Evolutionary conservation across 1,284 basidiomycete species (phyloP).

Genomic region (Boletus sp.): DNA sequence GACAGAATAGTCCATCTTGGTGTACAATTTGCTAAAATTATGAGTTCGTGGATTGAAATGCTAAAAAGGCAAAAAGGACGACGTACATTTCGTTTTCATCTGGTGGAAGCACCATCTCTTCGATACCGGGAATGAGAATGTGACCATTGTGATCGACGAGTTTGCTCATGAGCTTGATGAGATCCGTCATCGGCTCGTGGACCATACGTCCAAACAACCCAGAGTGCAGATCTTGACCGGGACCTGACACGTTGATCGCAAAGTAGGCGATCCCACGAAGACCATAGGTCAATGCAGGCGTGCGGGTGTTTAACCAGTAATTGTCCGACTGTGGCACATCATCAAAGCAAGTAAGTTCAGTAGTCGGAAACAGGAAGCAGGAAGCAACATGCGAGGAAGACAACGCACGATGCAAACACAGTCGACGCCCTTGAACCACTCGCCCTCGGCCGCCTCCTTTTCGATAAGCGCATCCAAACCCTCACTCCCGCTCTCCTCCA

Average conservation of each 20-base stretch:
- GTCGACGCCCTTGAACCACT: conserved; percentile 90
- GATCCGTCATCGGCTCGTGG: conserved; percentile 87
- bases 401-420: conserved; percentile 87
- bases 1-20: conserved; percentile 70
- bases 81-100: conserved; percentile 72
- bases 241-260: conserved; percentile 81
- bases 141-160: conserved; percentile 82
- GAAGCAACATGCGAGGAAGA: background rate
- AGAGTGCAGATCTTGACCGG: conserved; percentile 88
- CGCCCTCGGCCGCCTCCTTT: conserved; percentile 66
- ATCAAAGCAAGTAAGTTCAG: background rate
- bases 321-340: conserved; percentile 68
- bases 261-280: conserved; percentile 90
- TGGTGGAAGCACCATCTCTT: conserved; percentile 80
- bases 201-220: conserved; percentile 86
- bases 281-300: conserved; percentile 73
- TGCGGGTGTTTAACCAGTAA: conserved; percentile 81
- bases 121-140: conserved; percentile 89
- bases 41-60: background rate
- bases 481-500: conserved; percentile 96
- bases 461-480: conserved; percentile 90
- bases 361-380: no score
- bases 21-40: conserved; percentile 54
- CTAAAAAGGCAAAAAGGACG: background rate
- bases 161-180: conserved; percentile 76